These are phyloP conservation scores for Fraxinus quadrangulata DNA, from an alignment of 257 asterid species.

Conservation along the genomic window DNA sequence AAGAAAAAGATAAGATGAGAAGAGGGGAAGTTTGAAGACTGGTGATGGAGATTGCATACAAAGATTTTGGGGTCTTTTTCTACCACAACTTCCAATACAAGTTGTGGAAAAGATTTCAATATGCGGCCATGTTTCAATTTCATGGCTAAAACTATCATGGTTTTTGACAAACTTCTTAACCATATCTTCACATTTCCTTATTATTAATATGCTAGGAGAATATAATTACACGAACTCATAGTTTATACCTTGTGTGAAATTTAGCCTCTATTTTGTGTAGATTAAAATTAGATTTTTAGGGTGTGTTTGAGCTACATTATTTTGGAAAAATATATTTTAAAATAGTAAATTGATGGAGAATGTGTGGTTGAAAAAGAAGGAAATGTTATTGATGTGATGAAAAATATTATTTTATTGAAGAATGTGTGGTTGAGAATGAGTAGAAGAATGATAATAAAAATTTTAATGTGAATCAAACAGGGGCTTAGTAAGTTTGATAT, in stretches of 20 bases:
- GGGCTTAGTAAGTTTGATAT: too few species aligned
- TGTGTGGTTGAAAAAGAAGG: too few species aligned
- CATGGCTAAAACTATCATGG: background rate
- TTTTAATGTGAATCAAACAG: too few species aligned
- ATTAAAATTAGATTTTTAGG: too few species aligned
- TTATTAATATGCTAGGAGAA: background rate
- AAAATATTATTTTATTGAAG: too few species aligned
- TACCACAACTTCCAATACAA: conserved; percentile 41
- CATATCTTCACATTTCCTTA: too few species aligned
- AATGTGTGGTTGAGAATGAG: too few species aligned
- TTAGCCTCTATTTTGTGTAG: background rate
- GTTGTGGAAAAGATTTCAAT: conserved; percentile 13
- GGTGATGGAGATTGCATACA: conserved; percentile 47
- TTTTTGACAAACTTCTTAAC: background rate
- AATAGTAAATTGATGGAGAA: too few species aligned
- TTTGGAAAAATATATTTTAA: too few species aligned
- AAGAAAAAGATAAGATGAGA: conserved; percentile 43
- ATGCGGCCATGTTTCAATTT: background rate
- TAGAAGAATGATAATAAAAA: too few species aligned
- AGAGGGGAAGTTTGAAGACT: conserved; percentile 16
- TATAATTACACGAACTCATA: background rate
- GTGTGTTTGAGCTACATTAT: too few species aligned
- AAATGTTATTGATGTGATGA: too few species aligned
- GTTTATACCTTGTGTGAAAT: background rate
- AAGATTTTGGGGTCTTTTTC: conserved; percentile 37